Conservation (phyloP, 805 yeast species). For the Scheffersomyces spartinae region DNA sequence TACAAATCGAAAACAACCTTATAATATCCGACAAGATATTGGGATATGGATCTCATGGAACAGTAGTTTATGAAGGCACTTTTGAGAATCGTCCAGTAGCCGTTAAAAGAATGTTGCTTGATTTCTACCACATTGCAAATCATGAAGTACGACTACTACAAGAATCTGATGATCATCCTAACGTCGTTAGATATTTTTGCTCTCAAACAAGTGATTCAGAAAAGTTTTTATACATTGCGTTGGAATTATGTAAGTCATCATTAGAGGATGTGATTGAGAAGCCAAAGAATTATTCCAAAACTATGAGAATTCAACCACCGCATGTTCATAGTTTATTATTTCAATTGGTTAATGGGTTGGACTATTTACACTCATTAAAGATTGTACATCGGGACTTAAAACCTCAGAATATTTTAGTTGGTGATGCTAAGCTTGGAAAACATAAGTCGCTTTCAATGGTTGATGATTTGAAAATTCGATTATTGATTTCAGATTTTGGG, state of each 20-base stretch:
- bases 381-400: slow-evolving; percentile 92
- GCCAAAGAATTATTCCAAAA: slow-evolving; percentile 24
- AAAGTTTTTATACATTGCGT: slow-evolving; percentile 80
- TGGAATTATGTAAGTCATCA: slow-evolving; percentile 84
- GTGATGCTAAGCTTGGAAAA: slow-evolving; percentile 45
- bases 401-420: slow-evolving; percentile 87
- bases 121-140: slow-evolving; percentile 87
- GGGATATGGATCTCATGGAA: slow-evolving; percentile 96
- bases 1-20: slow-evolving; percentile 38
- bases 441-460: neutral
- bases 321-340: slow-evolving; percentile 44
- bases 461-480: slow-evolving; percentile 28
- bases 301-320: slow-evolving; percentile 14
- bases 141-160: slow-evolving; percentile 82
- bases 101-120: slow-evolving; percentile 84
- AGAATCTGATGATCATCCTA: slow-evolving; percentile 94
- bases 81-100: slow-evolving; percentile 94
- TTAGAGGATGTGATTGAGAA: slow-evolving; percentile 74
- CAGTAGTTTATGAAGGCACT: slow-evolving; percentile 82
- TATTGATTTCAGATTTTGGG: slow-evolving; percentile 91
- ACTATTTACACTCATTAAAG: slow-evolving; percentile 78
- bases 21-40: slow-evolving; percentile 62
- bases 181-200: slow-evolving; percentile 86
- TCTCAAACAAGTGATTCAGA: slow-evolving; percentile 70
- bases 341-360: slow-evolving; percentile 77